A percentile compares a stretch with the other conserved stretches of the same genome.
These are phyloP conservation scores for Lentinus tigrinus DNA, from an alignment of 768 basidiomycete species.

Conservation along the genomic window DNA sequence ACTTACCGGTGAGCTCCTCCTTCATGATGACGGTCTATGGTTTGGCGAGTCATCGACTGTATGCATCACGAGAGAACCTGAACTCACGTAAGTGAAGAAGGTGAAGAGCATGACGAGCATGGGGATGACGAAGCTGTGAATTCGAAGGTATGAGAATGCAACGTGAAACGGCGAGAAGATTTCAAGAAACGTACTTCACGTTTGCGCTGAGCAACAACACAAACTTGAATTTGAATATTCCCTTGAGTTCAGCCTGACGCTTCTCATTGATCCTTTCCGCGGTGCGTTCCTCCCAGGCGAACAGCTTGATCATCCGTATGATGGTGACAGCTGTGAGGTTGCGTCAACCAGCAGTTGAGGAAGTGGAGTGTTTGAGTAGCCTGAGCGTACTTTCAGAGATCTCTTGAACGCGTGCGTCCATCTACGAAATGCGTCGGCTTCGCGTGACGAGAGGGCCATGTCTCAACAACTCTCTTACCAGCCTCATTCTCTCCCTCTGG, in stretches of 20 bases:
- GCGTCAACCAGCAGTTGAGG: background rate
- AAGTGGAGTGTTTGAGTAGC: background rate
- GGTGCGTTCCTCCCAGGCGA: slow-evolving; percentile 45
- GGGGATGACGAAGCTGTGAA: slow-evolving; percentile 53
- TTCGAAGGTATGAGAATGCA: slow-evolving; percentile 33
- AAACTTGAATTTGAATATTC: slow-evolving; percentile 50
- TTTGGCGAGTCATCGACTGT: background rate
- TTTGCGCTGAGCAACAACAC: slow-evolving; percentile 45
- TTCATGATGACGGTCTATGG: slow-evolving; percentile 36
- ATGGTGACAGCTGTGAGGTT: slow-evolving; percentile 27
- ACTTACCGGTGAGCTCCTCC: slow-evolving; percentile 31
- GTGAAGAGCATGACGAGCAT: slow-evolving; percentile 63
- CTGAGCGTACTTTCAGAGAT: slow-evolving; percentile 36
- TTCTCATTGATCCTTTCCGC: slow-evolving; percentile 49
- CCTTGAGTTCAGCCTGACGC: slow-evolving; percentile 58
- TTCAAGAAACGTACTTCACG: slow-evolving; percentile 38
- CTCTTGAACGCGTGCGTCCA: slow-evolving; percentile 41
- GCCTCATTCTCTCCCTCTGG: slow-evolving; percentile 41
- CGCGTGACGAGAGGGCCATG: background rate
- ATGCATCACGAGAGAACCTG: background rate
- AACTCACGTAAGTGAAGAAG: slow-evolving; percentile 55
- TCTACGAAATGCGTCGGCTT: slow-evolving; percentile 22
- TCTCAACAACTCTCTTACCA: too few relatives aligned
- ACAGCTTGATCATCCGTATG: slow-evolving; percentile 48
- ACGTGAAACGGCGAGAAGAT: background rate